Evolutionary conservation across 2,329 filamentous ascomycete genomes (phyloP), one percentile per base, ranked within the genome.

Genomic region (Trichoderma asperellum): DNA sequence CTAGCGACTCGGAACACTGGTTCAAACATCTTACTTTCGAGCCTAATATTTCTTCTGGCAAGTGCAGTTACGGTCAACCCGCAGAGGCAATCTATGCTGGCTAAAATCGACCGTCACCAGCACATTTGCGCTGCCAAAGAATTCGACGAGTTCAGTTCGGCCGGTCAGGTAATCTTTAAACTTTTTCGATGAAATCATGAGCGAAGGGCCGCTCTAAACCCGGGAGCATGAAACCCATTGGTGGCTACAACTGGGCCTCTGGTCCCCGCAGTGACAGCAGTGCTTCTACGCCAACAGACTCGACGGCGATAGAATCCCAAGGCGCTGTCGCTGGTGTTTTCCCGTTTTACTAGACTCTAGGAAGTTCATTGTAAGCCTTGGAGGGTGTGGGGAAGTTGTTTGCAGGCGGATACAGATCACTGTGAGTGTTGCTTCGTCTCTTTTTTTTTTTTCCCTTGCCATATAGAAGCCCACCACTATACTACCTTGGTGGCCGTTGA

Each of bases 321-420:
- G 21, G 68, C 74, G 59, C 71, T 79, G 21, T 65, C 70, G 70
- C 69, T 74, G 52, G 76, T 79, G 71, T 71, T 78, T 72, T 67
- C 74, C 55, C 74, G 75, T 71, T 73, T 79, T 68, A 75, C 77
- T 49, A 75, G 71, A 71, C 73, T 81, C 68, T 72, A 75, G 71
- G 76, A 80, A 72, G 70, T 81, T 67, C 73, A 77, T 70, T 81
- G 77, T 73, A 77, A 80, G 73, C 78, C 78, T 68, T 79, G 77
- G 77, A 77, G 75, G 70, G 74, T 77, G 71, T 77, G 73, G 73
- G 24, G 3, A 24, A 24, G 24, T 24, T 24, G 24, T 24, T 24
- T 24, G 24, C 24, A 24, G 24, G 24, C 24, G 3, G 24, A 24
- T 24, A 24, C 24, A 24, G 24, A 24, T 24, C 24, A 24, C 24